These are phyloP conservation scores for Umbelopsis sp. DNA, from an alignment of 371 early-diverging fungal species.

Conservation along the genomic window DNA sequence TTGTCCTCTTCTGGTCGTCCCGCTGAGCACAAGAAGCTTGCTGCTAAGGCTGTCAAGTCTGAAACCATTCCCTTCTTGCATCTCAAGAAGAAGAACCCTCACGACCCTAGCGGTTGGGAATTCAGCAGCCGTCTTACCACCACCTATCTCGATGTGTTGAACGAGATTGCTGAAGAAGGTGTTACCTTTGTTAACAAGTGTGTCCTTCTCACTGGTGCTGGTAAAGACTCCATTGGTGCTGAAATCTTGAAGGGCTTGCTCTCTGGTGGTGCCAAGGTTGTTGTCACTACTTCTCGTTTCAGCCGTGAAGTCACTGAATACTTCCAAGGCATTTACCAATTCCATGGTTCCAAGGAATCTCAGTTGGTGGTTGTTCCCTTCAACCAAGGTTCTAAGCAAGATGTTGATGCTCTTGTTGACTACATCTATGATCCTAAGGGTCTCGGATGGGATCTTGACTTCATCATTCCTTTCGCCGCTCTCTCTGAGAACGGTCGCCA, in stretches of 20 bases:
- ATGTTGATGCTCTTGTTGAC: constrained; percentile 78
- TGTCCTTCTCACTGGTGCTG: constrained; percentile 92
- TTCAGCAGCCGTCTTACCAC: constrained; percentile 71
- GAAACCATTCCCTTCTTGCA: constrained; percentile 83
- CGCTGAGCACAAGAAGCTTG: constrained; percentile 51
- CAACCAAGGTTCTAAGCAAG: constrained; percentile 91
- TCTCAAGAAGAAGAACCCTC: constrained; percentile 67
- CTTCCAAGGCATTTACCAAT: constrained; percentile 88
- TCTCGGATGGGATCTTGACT: constrained; percentile 92
- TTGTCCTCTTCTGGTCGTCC: constrained; percentile 50
- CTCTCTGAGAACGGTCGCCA: constrained; percentile 91
- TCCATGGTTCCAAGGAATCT: constrained; percentile 87
- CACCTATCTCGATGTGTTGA: constrained; percentile 77
- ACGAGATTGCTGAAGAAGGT: constrained; percentile 76
- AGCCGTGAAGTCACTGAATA: constrained; percentile 81
- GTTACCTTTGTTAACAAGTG: constrained; percentile 80
- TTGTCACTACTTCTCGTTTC: constrained; percentile 94
- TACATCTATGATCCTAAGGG: constrained; percentile 91
- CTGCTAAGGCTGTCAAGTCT: constrained; percentile 56
- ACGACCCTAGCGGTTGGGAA: constrained; percentile 72
- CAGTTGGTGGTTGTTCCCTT: constrained; percentile 93
- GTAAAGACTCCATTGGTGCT: constrained; percentile 91
- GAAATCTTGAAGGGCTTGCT: constrained; percentile 87
- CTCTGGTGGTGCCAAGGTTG: constrained; percentile 89
- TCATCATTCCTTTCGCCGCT: constrained; percentile 95